These are phyloP conservation scores for Phoenix dactylifera DNA, from an alignment of 176 grass and related monocot genomes.

Conservation along the genomic window DNA sequence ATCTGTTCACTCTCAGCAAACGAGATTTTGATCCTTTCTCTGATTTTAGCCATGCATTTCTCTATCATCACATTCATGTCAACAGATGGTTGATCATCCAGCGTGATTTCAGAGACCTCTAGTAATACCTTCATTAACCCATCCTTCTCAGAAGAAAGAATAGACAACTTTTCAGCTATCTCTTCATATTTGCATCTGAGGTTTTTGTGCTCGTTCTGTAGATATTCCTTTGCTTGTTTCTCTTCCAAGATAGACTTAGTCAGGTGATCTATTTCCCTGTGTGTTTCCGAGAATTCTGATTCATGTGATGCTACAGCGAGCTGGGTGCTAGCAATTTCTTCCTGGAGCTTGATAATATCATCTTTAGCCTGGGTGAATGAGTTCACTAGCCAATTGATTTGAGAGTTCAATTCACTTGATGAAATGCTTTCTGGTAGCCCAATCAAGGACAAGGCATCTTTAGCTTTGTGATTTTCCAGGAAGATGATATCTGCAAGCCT, in stretches of 20 bases:
- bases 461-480: constrained; percentile 57
- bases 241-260: constrained; percentile 59
- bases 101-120: constrained; percentile 52
- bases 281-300: constrained; percentile 53
- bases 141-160: constrained; percentile 44
- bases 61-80: constrained; percentile 36
- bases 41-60: constrained; percentile 39
- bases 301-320: constrained; percentile 19
- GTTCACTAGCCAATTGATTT: constrained; percentile 65
- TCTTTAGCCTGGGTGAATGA: constrained; percentile 51
- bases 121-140: constrained; percentile 55
- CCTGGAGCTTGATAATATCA: constrained; percentile 33
- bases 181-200: constrained; percentile 43
- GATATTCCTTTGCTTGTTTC: constrained; percentile 61
- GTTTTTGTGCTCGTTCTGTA: constrained; percentile 67
- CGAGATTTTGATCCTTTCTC: constrained; percentile 38
- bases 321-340: constrained; percentile 41
- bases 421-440: constrained; percentile 59
- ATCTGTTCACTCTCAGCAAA: constrained; percentile 27
- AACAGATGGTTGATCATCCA: constrained; percentile 30
- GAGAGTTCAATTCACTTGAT: constrained; percentile 50
- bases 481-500: constrained; percentile 49
- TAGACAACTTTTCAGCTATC: constrained; percentile 35
- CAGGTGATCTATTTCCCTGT: constrained; percentile 60
- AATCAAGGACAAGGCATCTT: constrained; percentile 50